Percentiles rank a stretch among this genome's conserved stretches.
phyloP scores from a whole-genome alignment of 352 stramenopile species.

The Hyaloperonospora brassicae region DNA sequence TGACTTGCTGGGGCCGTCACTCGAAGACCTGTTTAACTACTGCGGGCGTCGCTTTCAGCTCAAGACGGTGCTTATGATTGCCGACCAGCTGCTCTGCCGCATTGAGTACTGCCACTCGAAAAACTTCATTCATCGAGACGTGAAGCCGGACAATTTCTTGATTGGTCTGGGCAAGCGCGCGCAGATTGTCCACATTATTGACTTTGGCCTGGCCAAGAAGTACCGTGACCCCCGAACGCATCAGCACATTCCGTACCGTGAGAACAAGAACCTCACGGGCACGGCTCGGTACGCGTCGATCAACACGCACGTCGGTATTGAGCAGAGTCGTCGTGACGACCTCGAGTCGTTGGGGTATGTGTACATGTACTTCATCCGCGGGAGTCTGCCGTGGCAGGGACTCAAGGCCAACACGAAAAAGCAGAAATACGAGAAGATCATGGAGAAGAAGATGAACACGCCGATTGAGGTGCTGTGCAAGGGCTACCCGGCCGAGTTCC shows the following conservation, averaged over 20 bases:
- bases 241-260: constrained; percentile 87
- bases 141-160: constrained; percentile 88
- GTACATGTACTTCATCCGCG: constrained; percentile 92
- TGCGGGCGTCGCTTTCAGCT: constrained; percentile 86
- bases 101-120: constrained; percentile 85
- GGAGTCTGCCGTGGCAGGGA: constrained; percentile 96
- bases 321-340: constrained; percentile 96
- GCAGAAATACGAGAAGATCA: constrained; percentile 97
- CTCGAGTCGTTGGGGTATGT: constrained; percentile 95
- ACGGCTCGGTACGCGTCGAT: constrained; percentile 97
- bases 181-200: constrained; percentile 83
- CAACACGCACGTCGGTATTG: constrained; percentile 98
- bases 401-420: constrained; percentile 94
- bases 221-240: constrained; percentile 86
- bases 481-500: constrained; percentile 94
- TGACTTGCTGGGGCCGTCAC: constrained; percentile 95
- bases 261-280: constrained; percentile 91
- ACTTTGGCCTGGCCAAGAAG: constrained; percentile 88
- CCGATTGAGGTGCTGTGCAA: constrained; percentile 90
- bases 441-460: constrained; percentile 98
- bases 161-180: constrained; percentile 83
- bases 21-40: constrained; percentile 87
- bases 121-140: constrained; percentile 87
- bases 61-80: constrained; percentile 95
- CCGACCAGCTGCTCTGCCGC: constrained; percentile 78